Evolutionary conservation across 352 stramenopile species (phyloP), one percentile per base, ranked within the genome.

Genomic region (Pythium aristosporum): DNA sequence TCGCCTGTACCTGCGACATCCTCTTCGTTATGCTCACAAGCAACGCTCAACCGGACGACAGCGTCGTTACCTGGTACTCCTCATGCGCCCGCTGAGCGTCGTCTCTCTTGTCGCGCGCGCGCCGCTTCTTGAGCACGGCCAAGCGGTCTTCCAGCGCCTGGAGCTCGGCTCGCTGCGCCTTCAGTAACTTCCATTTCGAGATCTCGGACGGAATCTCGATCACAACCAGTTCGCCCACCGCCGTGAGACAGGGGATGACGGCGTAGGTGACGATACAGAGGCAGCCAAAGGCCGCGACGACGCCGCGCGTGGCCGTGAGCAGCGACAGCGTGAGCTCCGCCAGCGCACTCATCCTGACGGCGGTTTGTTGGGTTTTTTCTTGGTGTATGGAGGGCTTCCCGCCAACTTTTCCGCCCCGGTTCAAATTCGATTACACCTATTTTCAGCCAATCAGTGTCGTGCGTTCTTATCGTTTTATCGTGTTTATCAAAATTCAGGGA

Each of bases 281-380:
- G 32, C 21, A 55, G 2, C 65, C 65, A 34, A 68, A 65, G 23
- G 48, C 46, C n/a, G 65, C 65, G 34, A 68, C 51, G 34, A 72
- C 20, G 32, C 58, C 65, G 13, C 65, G 59, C 34, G 49, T 54
- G 34, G 57, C 39, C 25, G 60, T 61, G 16, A 67, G 21, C 23
- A 72, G 53, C 60, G 65, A 60, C 60, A 54, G 37, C 48, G 32
- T 46, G 15, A 68, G 46, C 7, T 65, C 59, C 11, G 21, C n/a
- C 1, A 57, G n/a, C 65, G 34, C 30, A 16, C 36, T 58, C 56
- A 70, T 60, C 25, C 5, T 18, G 39, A 20, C 13, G 18, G 13
- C 39, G 39, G 11, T 5, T 18, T n/a, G 39, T 46, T 46, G 39
- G 39, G 2, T 20, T 46, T 25, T 44, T 25, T 50, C n/a, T 47